Conservation (phyloP, 2,329 filamentous ascomycete species). For the Periconia sp. region DNA sequence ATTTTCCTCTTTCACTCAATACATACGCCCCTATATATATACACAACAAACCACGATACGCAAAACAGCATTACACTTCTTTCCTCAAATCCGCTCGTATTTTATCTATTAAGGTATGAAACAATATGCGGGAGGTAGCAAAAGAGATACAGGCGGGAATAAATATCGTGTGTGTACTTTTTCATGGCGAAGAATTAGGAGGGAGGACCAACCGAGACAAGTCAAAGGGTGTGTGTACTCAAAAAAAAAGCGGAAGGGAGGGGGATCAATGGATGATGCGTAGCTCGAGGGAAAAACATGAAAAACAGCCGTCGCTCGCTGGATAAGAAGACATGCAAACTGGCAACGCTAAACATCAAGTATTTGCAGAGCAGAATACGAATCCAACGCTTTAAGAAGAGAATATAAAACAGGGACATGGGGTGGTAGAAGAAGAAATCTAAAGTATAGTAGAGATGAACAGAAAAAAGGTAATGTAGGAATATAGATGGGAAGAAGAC, state of each 20-base stretch:
- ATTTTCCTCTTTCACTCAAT: no score
- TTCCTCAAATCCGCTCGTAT: no score
- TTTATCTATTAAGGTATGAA: no score
- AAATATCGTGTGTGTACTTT: not conserved
- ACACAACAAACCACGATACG: no score
- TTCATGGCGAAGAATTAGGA: not conserved
- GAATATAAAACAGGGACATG: not conserved
- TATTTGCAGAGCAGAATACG: not conserved
- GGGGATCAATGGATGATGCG: not conserved
- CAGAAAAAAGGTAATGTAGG: not conserved
- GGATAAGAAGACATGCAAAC: not conserved
- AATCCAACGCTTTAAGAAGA: not conserved
- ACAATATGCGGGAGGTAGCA: not conserved
- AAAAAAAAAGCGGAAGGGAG: not conserved
- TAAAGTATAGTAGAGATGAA: not conserved
- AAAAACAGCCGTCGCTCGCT: not conserved
- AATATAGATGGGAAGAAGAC: not conserved
- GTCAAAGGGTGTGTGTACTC: not conserved
- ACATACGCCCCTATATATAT: no score
- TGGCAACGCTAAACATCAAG: not conserved
- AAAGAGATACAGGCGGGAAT: not conserved
- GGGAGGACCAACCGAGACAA: not conserved
- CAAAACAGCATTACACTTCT: no score
- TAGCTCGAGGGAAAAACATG: not conserved
- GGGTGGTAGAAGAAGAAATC: not conserved